Percentiles rank a stretch among this genome's conserved stretches.
Evolutionary conservation across 2,329 filamentous ascomycete species (phyloP).

Genomic region (Fusarium vanettenii): DNA sequence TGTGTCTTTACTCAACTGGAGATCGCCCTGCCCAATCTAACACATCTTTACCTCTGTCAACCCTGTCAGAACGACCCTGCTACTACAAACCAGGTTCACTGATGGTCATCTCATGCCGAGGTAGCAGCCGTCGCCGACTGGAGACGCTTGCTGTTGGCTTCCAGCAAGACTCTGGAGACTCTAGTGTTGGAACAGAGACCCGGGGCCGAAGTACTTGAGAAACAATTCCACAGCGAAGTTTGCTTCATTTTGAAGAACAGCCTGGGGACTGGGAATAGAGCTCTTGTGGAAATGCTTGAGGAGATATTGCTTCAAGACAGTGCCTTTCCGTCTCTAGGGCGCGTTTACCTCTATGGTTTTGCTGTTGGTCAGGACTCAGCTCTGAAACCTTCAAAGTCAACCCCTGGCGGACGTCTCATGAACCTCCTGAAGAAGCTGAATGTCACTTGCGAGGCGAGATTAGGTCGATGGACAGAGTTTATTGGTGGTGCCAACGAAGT

Average conservation of each 20-base stretch:
- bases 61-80: not conserved
- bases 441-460: not conserved
- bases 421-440: not conserved
- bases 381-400: not conserved
- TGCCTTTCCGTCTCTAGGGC: not conserved
- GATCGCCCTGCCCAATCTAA: not conserved
- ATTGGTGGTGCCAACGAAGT: not conserved
- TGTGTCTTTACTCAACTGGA: not conserved
- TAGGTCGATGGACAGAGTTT: not conserved
- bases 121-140: not conserved
- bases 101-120: slow-evolving; percentile 19
- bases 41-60: slow-evolving; percentile 10
- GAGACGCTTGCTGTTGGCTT: not conserved
- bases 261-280: not conserved
- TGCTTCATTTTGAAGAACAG: slow-evolving; percentile 10
- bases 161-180: slow-evolving; percentile 6
- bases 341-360: slow-evolving; percentile 17
- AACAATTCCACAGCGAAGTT: slow-evolving; percentile 8
- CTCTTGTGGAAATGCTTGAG: not conserved
- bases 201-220: slow-evolving; percentile 11
- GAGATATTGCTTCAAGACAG: not conserved
- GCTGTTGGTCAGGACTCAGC: not conserved
- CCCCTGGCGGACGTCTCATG: not conserved
- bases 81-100: not conserved
- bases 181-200: slow-evolving; percentile 27